Base-by-base conservation (phyloP, 2,329 filamentous ascomycete genomes). In the Dryadomyces sulphureus region DNA sequence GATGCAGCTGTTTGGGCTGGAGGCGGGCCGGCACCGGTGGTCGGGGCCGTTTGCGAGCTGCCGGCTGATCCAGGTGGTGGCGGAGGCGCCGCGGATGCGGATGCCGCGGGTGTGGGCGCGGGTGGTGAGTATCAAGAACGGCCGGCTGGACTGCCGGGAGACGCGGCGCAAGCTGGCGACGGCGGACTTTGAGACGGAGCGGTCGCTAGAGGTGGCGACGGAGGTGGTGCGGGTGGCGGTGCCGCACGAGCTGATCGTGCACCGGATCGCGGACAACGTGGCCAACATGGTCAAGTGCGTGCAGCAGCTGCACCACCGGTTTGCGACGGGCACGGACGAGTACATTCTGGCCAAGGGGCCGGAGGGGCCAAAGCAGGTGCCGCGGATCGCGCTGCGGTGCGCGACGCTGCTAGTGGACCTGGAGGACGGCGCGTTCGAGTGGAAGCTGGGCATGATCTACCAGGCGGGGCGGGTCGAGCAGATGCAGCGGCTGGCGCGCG, bases 341-440 rank as follows among this genome's bases (percentile, higher is more conserved):
- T 94, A 94, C 59, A 81, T 94, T 32, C 69, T 94, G 3, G 79
- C 84, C 16, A 95, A 94, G 62, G 73, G 75, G 9, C 87, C 92
- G 0, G 87, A 94, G 61, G 81, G 74, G 0, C 87, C 93, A 0
- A 96, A 93, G 60, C 69, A 77, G 40, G 79, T 98, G 0, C 92
- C 92, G 1, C 90, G 85, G 57, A 69, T 98, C 20, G 90, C 88
- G 0, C 54, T 98, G 9, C 78, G 88, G 44, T 83, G 82, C 46
- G 84, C 84, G 55, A 84, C 84, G 5, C 70, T 98, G 21, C 65
- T 94, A 2, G 90, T 98, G 49, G 90, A 96, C 57, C 70, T 98
- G 32, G 92, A 98, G 63, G 92, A 98, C 59, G 90, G 92, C 43
- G 82, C 86, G 0, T 98, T 98, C 56, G 92, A 98, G 60, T 98